Evolutionary conservation across 345 rosid species (phyloP), one percentile per base, ranked within the genome.

Genomic region (Ceriops tagal): DNA sequence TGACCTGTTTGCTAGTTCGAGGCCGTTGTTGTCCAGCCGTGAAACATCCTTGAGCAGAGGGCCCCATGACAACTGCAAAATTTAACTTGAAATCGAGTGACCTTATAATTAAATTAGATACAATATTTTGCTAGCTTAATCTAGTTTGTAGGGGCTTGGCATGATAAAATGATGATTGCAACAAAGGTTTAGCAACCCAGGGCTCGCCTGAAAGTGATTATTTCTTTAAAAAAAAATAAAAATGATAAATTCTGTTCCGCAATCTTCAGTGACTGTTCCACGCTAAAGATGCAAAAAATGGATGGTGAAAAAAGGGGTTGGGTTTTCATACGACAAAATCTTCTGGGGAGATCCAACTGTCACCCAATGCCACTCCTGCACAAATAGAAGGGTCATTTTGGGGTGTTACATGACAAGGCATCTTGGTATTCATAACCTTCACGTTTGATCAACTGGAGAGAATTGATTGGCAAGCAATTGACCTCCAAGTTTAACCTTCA

Each of bases 341-440:
- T 80, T 90, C 96, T 5, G 96, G 98, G 58, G 98, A 92, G 68
- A 92, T 92, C 98, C 98, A 90, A 74, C 87, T 84, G 71, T 92
- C 87, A 64, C 98, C 98, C 75, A 90, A 76, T 9, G 77, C 84
- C 56, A 92, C 89, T 70, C 98, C 98, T 89, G 62, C 65, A 75
- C 11, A 28, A 13, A 53, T 53, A 16, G 32, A 39, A 49, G 67
- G 10, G 2, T 47, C 27, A 69, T 28, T 30, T 22, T 55, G n/a
- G 1, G 39, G 31, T 27, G 18, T 26, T 2, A 53, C 46, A 39
- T 39, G 46, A 10, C 46, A 39, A 39, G 46, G 46, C 49, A 43
- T 13, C 49, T 43, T 3, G 49, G 16, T 43, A 39, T 39, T 39
- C 46, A 10, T 39, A 15, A 11, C 15, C 13, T 39, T 39, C 16